Evolutionary conservation across 2,329 filamentous ascomycete genomes (phyloP).

Genomic region (Hypoxylon sp.): DNA sequence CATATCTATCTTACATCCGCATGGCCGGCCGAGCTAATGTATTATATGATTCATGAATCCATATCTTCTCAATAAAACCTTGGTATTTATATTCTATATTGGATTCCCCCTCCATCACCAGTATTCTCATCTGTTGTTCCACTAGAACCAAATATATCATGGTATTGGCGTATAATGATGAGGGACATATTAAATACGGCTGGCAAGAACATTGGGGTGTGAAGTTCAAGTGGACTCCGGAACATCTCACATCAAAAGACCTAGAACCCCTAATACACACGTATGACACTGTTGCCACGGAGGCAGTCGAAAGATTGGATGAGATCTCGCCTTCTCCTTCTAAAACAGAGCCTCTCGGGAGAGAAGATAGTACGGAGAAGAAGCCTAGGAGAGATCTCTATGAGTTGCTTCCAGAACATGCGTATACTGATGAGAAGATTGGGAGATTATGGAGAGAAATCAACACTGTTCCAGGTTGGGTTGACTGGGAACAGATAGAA

Average conservation of each 20-base stretch:
- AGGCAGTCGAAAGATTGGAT: constrained; percentile 75
- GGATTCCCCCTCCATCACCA: background rate
- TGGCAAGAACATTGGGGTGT: constrained; percentile 69
- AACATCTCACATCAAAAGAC: constrained; percentile 74
- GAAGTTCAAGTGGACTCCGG: constrained; percentile 76
- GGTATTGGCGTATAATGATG: constrained; percentile 15
- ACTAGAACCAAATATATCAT: constrained; percentile 18
- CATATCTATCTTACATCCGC: background rate
- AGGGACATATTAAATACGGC: constrained; percentile 27
- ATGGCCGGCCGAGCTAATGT: no score
- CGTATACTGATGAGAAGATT: constrained; percentile 68
- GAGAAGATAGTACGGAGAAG: constrained; percentile 48
- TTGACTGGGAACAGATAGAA: constrained; percentile 82
- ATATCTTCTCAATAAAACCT: no score
- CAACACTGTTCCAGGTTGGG: constrained; percentile 79
- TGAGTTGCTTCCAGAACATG: constrained; percentile 71
- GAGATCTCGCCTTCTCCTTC: constrained; percentile 66
- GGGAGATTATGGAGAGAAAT: constrained; percentile 75
- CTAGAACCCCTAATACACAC: constrained; percentile 72
- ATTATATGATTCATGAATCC: no score
- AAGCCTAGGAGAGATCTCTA: constrained; percentile 71
- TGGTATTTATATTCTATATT: background rate
- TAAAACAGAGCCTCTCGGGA: constrained; percentile 42
- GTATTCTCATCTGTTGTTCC: background rate
- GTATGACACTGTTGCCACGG: constrained; percentile 78